Evolutionary conservation across 441 rosid species (phyloP), one percentile per base, ranked within the genome.

Genomic region (Manihot esculenta): DNA sequence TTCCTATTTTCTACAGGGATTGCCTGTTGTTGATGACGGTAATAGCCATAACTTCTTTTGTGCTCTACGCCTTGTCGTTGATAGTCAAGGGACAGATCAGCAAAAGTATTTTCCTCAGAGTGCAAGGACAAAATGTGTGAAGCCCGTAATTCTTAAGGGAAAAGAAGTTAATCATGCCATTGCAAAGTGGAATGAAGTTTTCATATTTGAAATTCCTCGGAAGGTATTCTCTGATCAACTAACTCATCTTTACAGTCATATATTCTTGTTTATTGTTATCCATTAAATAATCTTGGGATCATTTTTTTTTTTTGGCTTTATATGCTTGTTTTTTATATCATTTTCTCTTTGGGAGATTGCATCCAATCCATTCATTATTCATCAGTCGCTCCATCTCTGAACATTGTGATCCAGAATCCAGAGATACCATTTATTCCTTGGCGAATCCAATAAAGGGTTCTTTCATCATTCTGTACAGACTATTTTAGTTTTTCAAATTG

Each of bases 81-180:
- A 90, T 81, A 83, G 84, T 78, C 91, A 83, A 78, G 86, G 89
- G 79, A 79, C 92, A 51, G 98, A 96, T 72, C 94, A 92, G 80
- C 99, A 92, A 81, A 96, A 87, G 78, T 86, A 87, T 78, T 92
- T 89, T 78, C 98, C 99, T 64, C 99, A 96, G 81, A 96, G 98
- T 86, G 98, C 96, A 38, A 90, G 99, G 89, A 96, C 99, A 72
- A 96, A 88, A 87, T 96, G 98, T 53, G 93, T 89, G 71, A 89
- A 85, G 84, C 97, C 97, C 71, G 74, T 80, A n/a, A 77, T 86
- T 77, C 72, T 83, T 57, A 70, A 73, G 71, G 69, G 56, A 57
- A 74, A 70, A 64, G 82, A 81, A 68, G 69, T 77, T 42, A 84
- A 72, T 70, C 75, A 77, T 72, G 92, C 88, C 74, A 73, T 77